Evolutionary conservation across 2,329 filamentous ascomycete species (phyloP).

Genomic region (Aspergillus pseudotamarii): DNA sequence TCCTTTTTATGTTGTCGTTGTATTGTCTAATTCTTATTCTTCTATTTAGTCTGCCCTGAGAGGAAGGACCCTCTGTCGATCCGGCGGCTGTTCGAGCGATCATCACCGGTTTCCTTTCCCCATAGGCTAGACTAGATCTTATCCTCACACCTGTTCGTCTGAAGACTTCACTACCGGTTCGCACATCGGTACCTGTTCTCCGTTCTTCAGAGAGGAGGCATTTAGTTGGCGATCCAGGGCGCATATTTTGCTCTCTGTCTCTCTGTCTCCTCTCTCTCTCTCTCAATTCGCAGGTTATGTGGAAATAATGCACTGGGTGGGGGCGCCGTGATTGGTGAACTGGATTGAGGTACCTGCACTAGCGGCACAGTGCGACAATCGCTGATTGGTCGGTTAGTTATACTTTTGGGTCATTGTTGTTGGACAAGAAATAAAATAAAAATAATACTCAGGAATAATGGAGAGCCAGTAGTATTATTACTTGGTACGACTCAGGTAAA

Average conservation of each 20-base stretch:
- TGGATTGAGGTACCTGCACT: slow-evolving; percentile 14
- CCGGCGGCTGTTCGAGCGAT: slow-evolving; percentile 3
- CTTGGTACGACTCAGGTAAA: background rate
- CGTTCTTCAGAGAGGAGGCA: too few species aligned
- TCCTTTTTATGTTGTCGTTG: background rate
- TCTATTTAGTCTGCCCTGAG: background rate
- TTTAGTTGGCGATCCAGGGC: background rate
- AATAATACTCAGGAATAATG: background rate
- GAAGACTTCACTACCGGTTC: too few species aligned
- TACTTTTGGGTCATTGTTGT: background rate
- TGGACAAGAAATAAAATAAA: background rate
- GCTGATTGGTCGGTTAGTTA: slow-evolving; percentile 12
- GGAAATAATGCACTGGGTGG: background rate
- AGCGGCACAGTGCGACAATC: slow-evolving; percentile 13
- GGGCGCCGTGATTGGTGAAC: slow-evolving; percentile 4
- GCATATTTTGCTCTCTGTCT: background rate
- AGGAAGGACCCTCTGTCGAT: slow-evolving; percentile 3
- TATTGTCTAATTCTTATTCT: background rate
- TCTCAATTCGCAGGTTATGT: background rate
- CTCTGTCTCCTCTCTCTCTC: too few species aligned
- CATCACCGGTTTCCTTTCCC: background rate
- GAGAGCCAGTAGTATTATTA: background rate
- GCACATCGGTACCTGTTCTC: too few species aligned
- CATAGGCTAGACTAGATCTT: background rate
- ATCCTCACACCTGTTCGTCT: background rate